Evolutionary conservation across 352 stramenopile genomes (phyloP).

Genomic region (Phytophthora cactorum): DNA sequence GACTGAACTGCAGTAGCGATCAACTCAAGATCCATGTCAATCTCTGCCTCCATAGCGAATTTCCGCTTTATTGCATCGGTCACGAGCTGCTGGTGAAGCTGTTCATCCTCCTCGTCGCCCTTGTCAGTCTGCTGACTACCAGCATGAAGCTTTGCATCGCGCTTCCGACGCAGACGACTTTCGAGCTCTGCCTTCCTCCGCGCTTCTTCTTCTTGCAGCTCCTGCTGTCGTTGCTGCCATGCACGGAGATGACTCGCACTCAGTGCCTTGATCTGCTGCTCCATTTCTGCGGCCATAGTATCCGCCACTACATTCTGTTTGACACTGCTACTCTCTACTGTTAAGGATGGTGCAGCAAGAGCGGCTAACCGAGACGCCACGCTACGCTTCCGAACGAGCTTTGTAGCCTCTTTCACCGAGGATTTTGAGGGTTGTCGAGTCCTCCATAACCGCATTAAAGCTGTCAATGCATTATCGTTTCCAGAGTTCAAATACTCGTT

Average conservation of each 20-base stretch:
- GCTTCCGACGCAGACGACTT: conserved; percentile 24
- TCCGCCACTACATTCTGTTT: conserved; percentile 24
- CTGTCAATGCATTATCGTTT: conserved; percentile 12
- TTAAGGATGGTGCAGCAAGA: neutral
- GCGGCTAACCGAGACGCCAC: conserved; percentile 15
- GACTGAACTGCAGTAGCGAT: conserved; percentile 33
- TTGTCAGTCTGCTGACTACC: neutral
- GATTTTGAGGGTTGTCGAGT: conserved; percentile 9
- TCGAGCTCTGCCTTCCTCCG: conserved; percentile 26
- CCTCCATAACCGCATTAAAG: conserved; percentile 24
- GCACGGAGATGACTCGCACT: conserved; percentile 29
- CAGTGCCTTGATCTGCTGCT: conserved; percentile 42
- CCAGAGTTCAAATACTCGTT: conserved; percentile 9
- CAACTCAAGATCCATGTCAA: conserved; percentile 36
- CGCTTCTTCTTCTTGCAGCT: conserved; percentile 33
- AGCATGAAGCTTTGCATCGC: conserved; percentile 9
- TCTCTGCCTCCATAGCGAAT: conserved; percentile 25
- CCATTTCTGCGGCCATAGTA: conserved; percentile 36
- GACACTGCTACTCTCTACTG: neutral
- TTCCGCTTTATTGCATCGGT: conserved; percentile 19
- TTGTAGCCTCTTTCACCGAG: conserved; percentile 1
- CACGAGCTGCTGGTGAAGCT: conserved; percentile 27
- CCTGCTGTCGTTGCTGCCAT: conserved; percentile 34
- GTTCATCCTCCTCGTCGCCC: conserved; percentile 10
- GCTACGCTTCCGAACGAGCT: conserved; percentile 13